phyloP scores from a whole-genome alignment of 306 rosid species.

The Malus orientalis region DNA sequence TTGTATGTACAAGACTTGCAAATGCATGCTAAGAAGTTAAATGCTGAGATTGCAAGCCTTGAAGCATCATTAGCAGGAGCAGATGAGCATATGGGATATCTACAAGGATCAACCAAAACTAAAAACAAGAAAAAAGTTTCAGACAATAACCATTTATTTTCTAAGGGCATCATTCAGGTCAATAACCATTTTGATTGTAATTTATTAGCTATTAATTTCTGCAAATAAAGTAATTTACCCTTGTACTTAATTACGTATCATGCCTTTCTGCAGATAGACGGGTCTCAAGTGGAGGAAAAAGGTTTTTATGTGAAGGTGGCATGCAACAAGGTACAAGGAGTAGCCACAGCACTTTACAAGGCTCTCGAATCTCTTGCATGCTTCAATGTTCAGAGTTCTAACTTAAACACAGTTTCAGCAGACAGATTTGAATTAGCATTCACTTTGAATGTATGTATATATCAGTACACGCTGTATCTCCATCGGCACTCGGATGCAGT shows the following conservation, averaged over 20 bases:
- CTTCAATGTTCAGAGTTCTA: conserved; percentile 63
- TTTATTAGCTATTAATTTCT: not conserved
- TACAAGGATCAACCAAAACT: conserved; percentile 22
- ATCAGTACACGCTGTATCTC: too few species aligned
- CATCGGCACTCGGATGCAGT: too few species aligned
- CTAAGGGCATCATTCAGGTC: conserved; percentile 64
- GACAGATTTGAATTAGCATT: conserved; percentile 51
- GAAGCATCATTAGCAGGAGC: conserved; percentile 50
- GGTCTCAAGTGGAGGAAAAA: conserved; percentile 79
- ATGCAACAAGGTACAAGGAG: conserved; percentile 57
- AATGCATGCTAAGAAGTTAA: conserved; percentile 55
- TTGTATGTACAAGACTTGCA: conserved; percentile 65
- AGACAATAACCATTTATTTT: conserved; percentile 10
- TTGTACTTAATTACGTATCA: not conserved
- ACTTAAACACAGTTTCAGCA: conserved; percentile 49
- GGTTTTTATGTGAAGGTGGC: conserved; percentile 60
- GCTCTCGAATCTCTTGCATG: conserved; percentile 68
- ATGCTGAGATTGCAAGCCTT: conserved; percentile 58
- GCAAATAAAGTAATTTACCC: not conserved
- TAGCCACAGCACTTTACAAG: conserved; percentile 53
- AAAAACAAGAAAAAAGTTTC: conserved; percentile 24
- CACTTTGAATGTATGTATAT: conserved; percentile 38
- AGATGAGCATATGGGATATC: conserved; percentile 19
- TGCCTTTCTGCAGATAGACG: conserved; percentile 46
- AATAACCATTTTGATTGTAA: not conserved